Evolutionary conservation across 2,329 filamentous ascomycete genomes (phyloP).

Genomic region (Botrytis porri): DNA sequence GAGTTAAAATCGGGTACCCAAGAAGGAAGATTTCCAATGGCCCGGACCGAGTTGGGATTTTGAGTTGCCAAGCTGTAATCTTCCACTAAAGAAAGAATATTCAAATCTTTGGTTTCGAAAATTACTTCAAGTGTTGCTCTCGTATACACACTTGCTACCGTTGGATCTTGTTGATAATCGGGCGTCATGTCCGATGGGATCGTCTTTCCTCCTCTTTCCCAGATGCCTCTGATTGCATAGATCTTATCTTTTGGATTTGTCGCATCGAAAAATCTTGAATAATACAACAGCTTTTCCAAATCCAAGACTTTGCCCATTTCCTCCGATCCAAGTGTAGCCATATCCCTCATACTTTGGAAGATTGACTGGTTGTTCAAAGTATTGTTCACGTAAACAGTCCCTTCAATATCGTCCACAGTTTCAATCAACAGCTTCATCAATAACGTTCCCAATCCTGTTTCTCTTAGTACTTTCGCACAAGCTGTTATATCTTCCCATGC

Average conservation of each 20-base stretch:
- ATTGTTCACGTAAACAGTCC: slow-evolving; percentile 19
- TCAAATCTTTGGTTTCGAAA: slow-evolving; percentile 22
- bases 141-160: slow-evolving; percentile 18
- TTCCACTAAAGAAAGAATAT: slow-evolving; percentile 25
- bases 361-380: slow-evolving; percentile 21
- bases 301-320: slow-evolving; percentile 1
- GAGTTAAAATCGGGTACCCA: slow-evolving; percentile 26
- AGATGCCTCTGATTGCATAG: slow-evolving; percentile 22
- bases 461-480: slow-evolving; percentile 18
- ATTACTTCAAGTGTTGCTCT: slow-evolving; percentile 18
- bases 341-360: slow-evolving; percentile 20
- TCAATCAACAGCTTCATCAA: slow-evolving; percentile 18
- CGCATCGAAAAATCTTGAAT: slow-evolving; percentile 22
- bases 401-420: slow-evolving; percentile 2
- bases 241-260: slow-evolving; percentile 23
- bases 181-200: slow-evolving; percentile 13
- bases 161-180: slow-evolving; percentile 1
- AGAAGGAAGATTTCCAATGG: slow-evolving; percentile 18
- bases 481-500: slow-evolving; percentile 15
- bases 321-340: background rate
- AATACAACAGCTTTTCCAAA: slow-evolving; percentile 22
- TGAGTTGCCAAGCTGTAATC: slow-evolving; percentile 10
- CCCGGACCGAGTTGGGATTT: background rate
- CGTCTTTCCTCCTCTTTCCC: slow-evolving; percentile 16
- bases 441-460: slow-evolving; percentile 18